Evolutionary conservation across 176 grass and related monocot species (phyloP), one percentile per base, ranked within the genome.

Genomic region (Poa annua): DNA sequence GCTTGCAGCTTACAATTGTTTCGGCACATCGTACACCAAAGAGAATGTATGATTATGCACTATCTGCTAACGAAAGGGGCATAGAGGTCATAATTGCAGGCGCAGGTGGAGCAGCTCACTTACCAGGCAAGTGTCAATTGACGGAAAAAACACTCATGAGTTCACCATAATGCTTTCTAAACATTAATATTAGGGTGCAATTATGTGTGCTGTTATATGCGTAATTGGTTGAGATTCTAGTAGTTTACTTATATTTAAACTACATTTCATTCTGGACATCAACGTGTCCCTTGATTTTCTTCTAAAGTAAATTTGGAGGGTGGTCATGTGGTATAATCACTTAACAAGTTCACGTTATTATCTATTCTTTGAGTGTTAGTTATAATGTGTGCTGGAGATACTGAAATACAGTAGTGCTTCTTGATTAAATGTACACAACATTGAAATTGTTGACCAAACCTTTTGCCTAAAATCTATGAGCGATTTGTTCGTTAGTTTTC

Each of bases 11-110:
- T 81, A 99, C 89, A 33, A 82, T 96, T 94, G 93, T 99, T 81
- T 99, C 96, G 11, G 93, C 96, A 66, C 93, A 99, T 47, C 89
- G 91, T 19, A 99, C 93, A 76, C 83, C 93, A 65, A 87, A 93
- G 14, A 93, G 96, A 77, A 92, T 96, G 96, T 89, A 90, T 72
- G 39, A 81, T 78, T 99, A 84, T 89, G 89, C 93, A 8, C 69
- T 48, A 2, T 95, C 92, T 83, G 88, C 96, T 69, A 91, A 88
- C 57, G 90, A 95, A 78, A 91, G 93, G 45, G 96, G 96, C 4
- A 26, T 96, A 45, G 87, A 94, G 56, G 83, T 99, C 55, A 94
- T 96, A 83, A 99, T 99, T 90, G 89, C 96, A 68, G 93, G 96
- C 1, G 96, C 93, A 68, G 93, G 93, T 3, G 96, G 96, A 85